Evolutionary conservation across 192 early-diverging fungal genomes (phyloP), one percentile per base, ranked within the genome.

Genomic region (Coemansia sp.): DNA sequence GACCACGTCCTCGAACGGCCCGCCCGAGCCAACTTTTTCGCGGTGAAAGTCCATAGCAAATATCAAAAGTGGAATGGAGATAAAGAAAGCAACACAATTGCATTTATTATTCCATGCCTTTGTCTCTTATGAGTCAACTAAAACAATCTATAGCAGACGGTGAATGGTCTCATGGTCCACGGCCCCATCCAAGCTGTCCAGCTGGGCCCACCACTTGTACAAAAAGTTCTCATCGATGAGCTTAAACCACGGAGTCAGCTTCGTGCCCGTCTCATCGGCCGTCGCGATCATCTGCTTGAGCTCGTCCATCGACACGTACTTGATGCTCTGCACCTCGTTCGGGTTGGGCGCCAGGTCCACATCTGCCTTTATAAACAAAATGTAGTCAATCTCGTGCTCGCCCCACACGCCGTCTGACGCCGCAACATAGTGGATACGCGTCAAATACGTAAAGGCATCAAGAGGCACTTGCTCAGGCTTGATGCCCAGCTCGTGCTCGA

Each of bases 301-400:
- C 71, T 97, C 94, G 6, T 88, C 89, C 74, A 87, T 84, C 47
- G 88, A 88, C 10, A 98, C 91, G 75, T 92, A 98, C 60, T 81
- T 75, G 29, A 87, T 72, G 59, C 88, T 86, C 54, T 89, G 86
- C 69, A 97, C 93, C 82, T 98, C 97, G 81, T 98, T 98, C 21
- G 84, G 83, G 75, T 88, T 96, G n/a, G 88, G 66, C 21, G 88
- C 70, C 56, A 93, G 57, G 49, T 89, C 85, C 11, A 97, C 89
- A 35, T 91, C 69, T 14, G 89, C 90, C 67, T 86, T 83, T 64
- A 90, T 85, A 65, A 98, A 91, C 68, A 98, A 84, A 60, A 98
- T 95, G 68, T 97, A 97, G 66, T 98, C 97, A 52, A 98, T 84
- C 83, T 98, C 97, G 72, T 98, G 97, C 79, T 98, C 97, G n/a